phyloP scores from a whole-genome alignment of 2,329 filamentous ascomycete genomes.

The Aspergillus sp. region DNA sequence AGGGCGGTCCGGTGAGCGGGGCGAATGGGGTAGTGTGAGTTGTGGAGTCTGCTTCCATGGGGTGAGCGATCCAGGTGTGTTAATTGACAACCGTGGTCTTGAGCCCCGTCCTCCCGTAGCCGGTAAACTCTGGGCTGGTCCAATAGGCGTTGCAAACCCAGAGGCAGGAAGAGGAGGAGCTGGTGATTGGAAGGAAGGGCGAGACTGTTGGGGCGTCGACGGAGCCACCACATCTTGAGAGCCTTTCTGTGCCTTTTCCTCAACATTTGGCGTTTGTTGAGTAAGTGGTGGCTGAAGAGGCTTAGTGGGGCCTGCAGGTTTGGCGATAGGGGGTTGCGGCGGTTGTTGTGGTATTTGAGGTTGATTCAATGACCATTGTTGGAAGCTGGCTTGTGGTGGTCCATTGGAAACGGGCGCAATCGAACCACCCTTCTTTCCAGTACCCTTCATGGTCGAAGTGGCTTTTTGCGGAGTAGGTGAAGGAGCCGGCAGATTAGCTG shows the following conservation, averaged over 20 bases:
- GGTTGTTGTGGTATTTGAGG: slow-evolving; percentile 32
- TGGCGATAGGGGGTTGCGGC: slow-evolving; percentile 22
- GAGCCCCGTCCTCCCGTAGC: slow-evolving; percentile 24
- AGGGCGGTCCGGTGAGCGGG: slow-evolving; percentile 42
- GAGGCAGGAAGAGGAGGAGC: slow-evolving; percentile 22
- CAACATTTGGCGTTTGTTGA: slow-evolving; percentile 18
- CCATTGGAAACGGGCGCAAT: slow-evolving; percentile 16
- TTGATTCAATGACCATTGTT: slow-evolving; percentile 38
- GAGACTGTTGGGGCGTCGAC: slow-evolving; percentile 27
- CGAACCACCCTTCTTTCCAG: slow-evolving; percentile 17
- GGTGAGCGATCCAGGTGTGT: slow-evolving; percentile 42
- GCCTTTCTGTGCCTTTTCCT: slow-evolving; percentile 16
- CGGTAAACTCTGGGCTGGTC: slow-evolving; percentile 23
- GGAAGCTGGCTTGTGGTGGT: slow-evolving; percentile 33
- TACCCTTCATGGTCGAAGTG: slow-evolving; percentile 12
- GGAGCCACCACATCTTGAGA: slow-evolving; percentile 23
- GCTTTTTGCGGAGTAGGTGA: slow-evolving; percentile 16
- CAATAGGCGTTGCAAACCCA: slow-evolving; percentile 30
- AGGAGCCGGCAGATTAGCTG: slow-evolving; percentile 17
- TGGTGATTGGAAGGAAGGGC: slow-evolving; percentile 23
- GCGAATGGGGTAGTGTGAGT: slow-evolving; percentile 34
- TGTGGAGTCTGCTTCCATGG: slow-evolving; percentile 45
- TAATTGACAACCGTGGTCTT: slow-evolving; percentile 36
- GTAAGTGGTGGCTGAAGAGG: slow-evolving; percentile 21
- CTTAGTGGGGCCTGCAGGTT: slow-evolving; percentile 18